Evolutionary conservation across 768 basidiomycete species (phyloP).

Genomic region (Russula brevipes): DNA sequence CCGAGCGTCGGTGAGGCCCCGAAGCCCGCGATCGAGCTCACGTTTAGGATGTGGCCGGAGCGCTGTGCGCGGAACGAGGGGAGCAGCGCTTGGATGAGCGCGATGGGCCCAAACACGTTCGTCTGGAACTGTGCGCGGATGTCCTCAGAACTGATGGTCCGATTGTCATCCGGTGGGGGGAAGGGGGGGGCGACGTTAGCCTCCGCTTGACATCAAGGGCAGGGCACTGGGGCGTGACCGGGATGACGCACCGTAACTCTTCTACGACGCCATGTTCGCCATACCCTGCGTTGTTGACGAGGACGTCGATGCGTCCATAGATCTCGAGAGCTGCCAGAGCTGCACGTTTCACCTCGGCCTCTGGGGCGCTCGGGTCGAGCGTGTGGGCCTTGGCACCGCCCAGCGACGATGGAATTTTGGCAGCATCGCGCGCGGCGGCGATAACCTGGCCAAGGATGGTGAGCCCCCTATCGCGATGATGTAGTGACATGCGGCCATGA

Average conservation of each 20-base stretch:
- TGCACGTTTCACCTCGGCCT: slow-evolving; percentile 1
- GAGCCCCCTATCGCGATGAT: neutral
- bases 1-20: neutral
- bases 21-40: neutral
- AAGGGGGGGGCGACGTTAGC: no score
- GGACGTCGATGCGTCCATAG: slow-evolving; percentile 19
- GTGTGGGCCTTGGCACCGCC: neutral
- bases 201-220: no score
- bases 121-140: neutral
- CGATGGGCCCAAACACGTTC: neutral
- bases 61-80: neutral
- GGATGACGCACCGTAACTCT: slow-evolving; percentile 3
- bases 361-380: neutral
- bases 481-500: neutral
- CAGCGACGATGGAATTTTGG: neutral
- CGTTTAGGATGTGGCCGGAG: neutral
- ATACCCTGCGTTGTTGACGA: slow-evolving; percentile 14
- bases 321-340: slow-evolving; percentile 6
- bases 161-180: no score
- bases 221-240: no score
- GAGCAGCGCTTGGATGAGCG: neutral
- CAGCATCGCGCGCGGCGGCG: neutral
- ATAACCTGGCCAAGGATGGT: neutral
- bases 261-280: slow-evolving; percentile 3
- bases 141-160: neutral